Evolutionary conservation across 2,329 filamentous ascomycete species (phyloP), one percentile per base, ranked within the genome.

Genomic region (Thelonectria blattea): DNA sequence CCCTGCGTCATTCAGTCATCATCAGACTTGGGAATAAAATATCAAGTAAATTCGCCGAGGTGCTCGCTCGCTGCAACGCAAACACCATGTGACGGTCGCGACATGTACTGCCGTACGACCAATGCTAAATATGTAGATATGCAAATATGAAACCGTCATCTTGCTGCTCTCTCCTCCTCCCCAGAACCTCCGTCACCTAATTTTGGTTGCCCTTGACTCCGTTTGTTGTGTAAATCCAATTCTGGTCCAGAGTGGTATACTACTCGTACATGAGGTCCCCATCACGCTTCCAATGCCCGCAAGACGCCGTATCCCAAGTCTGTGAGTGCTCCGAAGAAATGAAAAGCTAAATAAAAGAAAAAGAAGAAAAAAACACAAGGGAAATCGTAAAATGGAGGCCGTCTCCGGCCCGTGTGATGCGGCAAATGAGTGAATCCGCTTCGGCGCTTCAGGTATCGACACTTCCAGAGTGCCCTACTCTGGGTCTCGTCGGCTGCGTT

Each of bases 241-340:
- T 50, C 52, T 53, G 53, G 52, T 49, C 55, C 56, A 64, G 58
- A 56, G 47, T 50, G 55, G 56, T 61, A 57, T 61, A 64, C 56
- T 69, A 68, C 61, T 69, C 58, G 48, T 70, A 70, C 68, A 70
- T 52, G 45, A 47, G 57, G 56, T 56, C 54, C 32, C 50, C 56
- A 49, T 42, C 50, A 58, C 27, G 47, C 43, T n/a, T 52, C 34
- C 43, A 60, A 60, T 57, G 46, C 56, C 49, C 59, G 45, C 43
- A 62, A 64, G 42, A 68, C 68, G 65, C 68, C 68, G 22, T 66
- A 53, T 67, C 64, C 60, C 66, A 62, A 57, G 49, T 62, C 30
- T 60, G 32, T 45, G 61, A 24, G 55, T 45, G 50, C 42, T 34
- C 48, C 24, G 42, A 48, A 52, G 22, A n/a, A 30, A 30, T 30